Percentiles rank a stretch among this genome's conserved stretches.
These are phyloP conservation scores for Trichoderma endophyticum DNA, from an alignment of 2,329 filamentous ascomycete species.

Conservation along the genomic window DNA sequence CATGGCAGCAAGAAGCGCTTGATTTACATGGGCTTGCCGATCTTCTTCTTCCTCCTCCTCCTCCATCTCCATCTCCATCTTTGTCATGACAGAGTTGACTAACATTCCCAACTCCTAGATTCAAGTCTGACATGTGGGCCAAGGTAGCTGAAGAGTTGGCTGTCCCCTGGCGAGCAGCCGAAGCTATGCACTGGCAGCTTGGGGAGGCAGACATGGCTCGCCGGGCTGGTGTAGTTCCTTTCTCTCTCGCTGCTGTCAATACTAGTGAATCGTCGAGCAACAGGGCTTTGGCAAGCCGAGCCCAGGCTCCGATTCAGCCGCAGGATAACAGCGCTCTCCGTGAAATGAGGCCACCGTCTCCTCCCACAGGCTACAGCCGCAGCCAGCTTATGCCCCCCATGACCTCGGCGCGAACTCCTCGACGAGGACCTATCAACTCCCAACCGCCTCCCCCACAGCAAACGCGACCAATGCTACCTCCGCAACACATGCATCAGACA, in stretches of 20 bases:
- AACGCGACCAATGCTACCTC: conserved; percentile 7
- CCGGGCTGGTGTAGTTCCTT: conserved; percentile 84
- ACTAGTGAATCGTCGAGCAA: conserved; percentile 39
- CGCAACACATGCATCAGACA: conserved; percentile 26
- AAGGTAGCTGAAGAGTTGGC: conserved; percentile 94
- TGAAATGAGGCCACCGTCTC: conserved; percentile 42
- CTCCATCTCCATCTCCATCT: background rate
- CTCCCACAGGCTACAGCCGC: conserved; percentile 41
- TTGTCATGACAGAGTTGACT: background rate
- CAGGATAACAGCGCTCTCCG: conserved; percentile 45
- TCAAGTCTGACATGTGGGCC: conserved; percentile 97
- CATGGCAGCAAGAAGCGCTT: background rate
- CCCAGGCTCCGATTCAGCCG: conserved; percentile 44
- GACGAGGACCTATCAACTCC: conserved; percentile 38
- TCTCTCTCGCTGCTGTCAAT: conserved; percentile 63
- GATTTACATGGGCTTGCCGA: background rate
- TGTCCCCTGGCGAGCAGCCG: conserved; percentile 90
- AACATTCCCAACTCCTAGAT: conserved; percentile 52
- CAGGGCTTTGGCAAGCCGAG: conserved; percentile 38
- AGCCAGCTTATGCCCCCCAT: conserved; percentile 33
- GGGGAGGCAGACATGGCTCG: conserved; percentile 92
- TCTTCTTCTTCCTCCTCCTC: background rate
- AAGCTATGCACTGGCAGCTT: conserved; percentile 98
- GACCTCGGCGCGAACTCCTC: conserved; percentile 36
- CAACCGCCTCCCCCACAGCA: conserved; percentile 29